Evolutionary conservation across 2,329 filamentous ascomycete genomes (phyloP).

Genomic region (Scytalidium sp.): DNA sequence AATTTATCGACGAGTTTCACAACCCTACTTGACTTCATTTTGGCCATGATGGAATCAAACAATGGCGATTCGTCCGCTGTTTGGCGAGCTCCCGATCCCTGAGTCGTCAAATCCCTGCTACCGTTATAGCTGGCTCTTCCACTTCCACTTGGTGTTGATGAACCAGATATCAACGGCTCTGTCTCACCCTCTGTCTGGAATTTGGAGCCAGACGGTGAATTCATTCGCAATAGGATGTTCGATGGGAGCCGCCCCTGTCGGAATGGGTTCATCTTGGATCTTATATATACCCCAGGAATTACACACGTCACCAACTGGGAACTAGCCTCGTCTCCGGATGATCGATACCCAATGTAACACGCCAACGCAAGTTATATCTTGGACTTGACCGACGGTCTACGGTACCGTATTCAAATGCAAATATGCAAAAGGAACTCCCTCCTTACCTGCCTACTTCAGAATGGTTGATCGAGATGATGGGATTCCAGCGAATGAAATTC

Average conservation of each 20-base stretch:
- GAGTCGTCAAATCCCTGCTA: slow-evolving; percentile 6
- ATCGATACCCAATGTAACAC: not conserved
- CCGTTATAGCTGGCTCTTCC: slow-evolving; percentile 9
- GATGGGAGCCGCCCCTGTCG: not conserved
- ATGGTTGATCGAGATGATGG: too few relatives aligned
- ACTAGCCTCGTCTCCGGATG: not conserved
- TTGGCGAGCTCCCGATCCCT: not conserved
- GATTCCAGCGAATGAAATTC: too few relatives aligned
- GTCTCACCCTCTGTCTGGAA: slow-evolving; percentile 11
- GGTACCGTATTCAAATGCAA: too few relatives aligned
- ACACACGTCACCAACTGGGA: not conserved
- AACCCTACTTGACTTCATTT: slow-evolving; percentile 21
- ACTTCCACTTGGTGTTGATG: slow-evolving; percentile 5
- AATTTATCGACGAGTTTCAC: slow-evolving; percentile 49
- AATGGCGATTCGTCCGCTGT: slow-evolving; percentile 27
- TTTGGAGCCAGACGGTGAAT: not conserved
- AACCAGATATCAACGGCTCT: slow-evolving; percentile 15
- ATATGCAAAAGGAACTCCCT: too few relatives aligned
- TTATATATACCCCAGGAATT: slow-evolving; percentile 2
- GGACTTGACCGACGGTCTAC: not conserved
- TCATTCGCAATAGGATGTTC: not conserved
- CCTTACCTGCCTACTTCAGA: too few relatives aligned
- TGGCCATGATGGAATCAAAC: slow-evolving; percentile 38
- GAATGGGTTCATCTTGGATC: not conserved
- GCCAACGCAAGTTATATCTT: not conserved